Base-by-base conservation (phyloP, 148 eudicot species). In the Salicornia ramosissima region DNA sequence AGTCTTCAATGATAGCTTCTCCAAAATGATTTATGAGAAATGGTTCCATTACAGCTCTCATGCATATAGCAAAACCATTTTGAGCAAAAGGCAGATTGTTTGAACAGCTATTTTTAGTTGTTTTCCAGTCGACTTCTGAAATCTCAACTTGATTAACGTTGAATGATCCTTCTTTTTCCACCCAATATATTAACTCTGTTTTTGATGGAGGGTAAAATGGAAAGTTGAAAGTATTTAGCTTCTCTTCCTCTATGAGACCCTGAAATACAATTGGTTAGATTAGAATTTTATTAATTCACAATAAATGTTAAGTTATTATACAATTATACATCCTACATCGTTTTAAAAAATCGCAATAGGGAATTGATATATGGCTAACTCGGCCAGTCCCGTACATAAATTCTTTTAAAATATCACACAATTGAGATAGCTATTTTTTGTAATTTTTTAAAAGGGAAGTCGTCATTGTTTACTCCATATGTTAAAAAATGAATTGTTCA, bases 1-100 rank as follows among this genome's bases (percentile, higher is more conserved):
- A 70, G 60, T 74, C 71, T n/a, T 88, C 85, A 0, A 84, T 79
- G 33, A 81, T 45, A 0, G 52, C 39, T 70, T 64, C 33, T 0
- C 88, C 94, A 49, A 88, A 88, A 61, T 84, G 86, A 57, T 67
- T 73, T 6, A 63, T 63, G 36, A 88, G 79, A 68, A 88, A 36
- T 1, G 88, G 74, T 31, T 89, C 88, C 0, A 71, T 70, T 18
- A 83, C 88, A 2, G 95, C 72, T 74, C 87, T 78, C 75, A 86
- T 83, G 29, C 80, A 83, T 55, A 58, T 57, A 0, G 75, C 76
- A 10, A 43, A 68, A 10, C 69, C 71, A 26, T 66, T 29, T 1
- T 28, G 13, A 52, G 28, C 51, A 31, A 5, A 43, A 7, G 46
- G 5, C 19, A 18, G 16, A 9, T 22, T 31, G 9, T 43, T 72